Percentiles rank a stretch among this genome's conserved stretches.
These are phyloP conservation scores for Chimonanthus praecox DNA, from an alignment of 164 flowering plant genomes.

Conservation along the genomic window DNA sequence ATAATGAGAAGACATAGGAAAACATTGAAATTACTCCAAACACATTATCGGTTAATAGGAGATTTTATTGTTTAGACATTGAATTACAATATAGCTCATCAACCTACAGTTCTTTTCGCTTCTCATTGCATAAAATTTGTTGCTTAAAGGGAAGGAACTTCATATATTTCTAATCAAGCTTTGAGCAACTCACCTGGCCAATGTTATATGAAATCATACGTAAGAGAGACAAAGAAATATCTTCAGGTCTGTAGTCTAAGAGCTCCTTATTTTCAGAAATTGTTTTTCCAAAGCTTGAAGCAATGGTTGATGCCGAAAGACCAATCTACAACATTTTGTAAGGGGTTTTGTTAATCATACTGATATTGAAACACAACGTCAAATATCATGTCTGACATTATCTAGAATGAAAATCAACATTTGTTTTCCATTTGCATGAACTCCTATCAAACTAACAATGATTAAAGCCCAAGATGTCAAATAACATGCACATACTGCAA, in stretches of 20 bases:
- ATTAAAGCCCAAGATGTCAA: too few relatives aligned
- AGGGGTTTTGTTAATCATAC: background rate
- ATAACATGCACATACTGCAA: background rate
- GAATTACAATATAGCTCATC: background rate
- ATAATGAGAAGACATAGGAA: too few relatives aligned
- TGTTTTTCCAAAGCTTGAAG: conserved; percentile 96
- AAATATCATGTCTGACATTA: background rate
- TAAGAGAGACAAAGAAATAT: conserved; percentile 83
- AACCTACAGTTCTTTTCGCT: background rate
- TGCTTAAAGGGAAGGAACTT: background rate
- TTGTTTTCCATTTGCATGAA: too few relatives aligned
- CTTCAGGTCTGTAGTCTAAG: conserved; percentile 94
- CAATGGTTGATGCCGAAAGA: conserved; percentile 93
- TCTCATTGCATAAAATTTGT: background rate
- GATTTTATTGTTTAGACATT: too few relatives aligned
- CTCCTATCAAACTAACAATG: too few relatives aligned
- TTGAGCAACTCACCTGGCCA: conserved; percentile 64
- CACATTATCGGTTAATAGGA: too few relatives aligned
- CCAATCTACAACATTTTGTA: conserved; percentile 59
- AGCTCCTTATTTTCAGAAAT: conserved; percentile 88
- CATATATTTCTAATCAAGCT: background rate
- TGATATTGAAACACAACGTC: background rate
- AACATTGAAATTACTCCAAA: too few relatives aligned
- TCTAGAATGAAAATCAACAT: background rate
- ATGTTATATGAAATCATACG: conserved; percentile 97